Evolutionary conservation across 2,329 filamentous ascomycete species (phyloP).

Genomic region (Nigrospora osmanthi): DNA sequence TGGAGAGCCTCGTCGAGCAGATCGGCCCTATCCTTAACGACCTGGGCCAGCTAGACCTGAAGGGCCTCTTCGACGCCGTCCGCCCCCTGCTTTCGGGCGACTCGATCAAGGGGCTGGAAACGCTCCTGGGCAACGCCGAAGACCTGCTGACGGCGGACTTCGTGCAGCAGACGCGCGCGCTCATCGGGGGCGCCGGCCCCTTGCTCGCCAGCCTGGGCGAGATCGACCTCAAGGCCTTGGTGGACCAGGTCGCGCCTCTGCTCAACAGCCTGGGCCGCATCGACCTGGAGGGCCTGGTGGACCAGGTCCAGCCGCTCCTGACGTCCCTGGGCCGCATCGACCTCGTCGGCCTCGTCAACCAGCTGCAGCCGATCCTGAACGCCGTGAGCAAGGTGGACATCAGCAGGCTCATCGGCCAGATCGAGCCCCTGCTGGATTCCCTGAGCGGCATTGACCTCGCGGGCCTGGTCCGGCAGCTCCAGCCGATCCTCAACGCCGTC

Average conservation of each 20-base stretch:
- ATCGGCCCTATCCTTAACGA: conserved; percentile 13
- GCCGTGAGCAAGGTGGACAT: conserved; percentile 29
- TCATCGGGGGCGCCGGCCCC: conserved; percentile 14
- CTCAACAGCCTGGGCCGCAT: conserved; percentile 15
- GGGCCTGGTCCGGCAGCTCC: not conserved
- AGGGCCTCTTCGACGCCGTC: conserved; percentile 21
- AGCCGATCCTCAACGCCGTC: conserved; percentile 16
- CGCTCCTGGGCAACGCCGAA: conserved; percentile 15
- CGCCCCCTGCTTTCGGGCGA: conserved; percentile 18
- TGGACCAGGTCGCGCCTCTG: conserved; percentile 9
- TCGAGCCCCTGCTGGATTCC: conserved; percentile 25
- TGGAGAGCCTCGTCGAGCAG: conserved; percentile 4
- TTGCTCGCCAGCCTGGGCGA: conserved; percentile 20
- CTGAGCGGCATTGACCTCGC: conserved; percentile 13
- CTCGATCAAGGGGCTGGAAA: conserved; percentile 23
- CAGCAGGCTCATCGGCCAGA: conserved; percentile 23
- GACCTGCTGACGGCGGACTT: conserved; percentile 10
- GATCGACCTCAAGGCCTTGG: conserved; percentile 14
- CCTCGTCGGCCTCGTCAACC: conserved; percentile 19
- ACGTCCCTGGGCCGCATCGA: conserved; percentile 18
- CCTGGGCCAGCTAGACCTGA: conserved; percentile 21
- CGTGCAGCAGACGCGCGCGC: conserved; percentile 9
- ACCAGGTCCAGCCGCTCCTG: conserved; percentile 7
- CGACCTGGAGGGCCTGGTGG: conserved; percentile 12
- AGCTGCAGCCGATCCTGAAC: conserved; percentile 14